Conservation (phyloP, 2,329 filamentous ascomycete species). For the Ceratocystis albifundus region DNA sequence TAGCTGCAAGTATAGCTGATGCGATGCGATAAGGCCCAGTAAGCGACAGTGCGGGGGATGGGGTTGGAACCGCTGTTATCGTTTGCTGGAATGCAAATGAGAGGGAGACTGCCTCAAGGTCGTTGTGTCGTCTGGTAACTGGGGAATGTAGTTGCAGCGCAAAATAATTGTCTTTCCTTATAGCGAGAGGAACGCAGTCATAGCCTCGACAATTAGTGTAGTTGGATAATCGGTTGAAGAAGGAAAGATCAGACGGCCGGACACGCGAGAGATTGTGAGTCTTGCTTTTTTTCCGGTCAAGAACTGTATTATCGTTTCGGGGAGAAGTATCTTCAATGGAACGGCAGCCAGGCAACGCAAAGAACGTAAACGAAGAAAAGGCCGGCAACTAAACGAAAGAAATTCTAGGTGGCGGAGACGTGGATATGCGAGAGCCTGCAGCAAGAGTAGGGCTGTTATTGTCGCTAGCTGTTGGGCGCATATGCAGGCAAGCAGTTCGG, state of each 20-base stretch:
- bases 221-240: background rate
- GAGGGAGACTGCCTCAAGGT: background rate
- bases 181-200: conserved; percentile 3
- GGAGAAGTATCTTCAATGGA: background rate
- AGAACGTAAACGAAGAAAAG: background rate
- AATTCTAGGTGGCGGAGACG: background rate
- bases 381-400: background rate
- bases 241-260: background rate
- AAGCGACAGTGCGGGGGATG: too few species aligned
- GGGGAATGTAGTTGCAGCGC: too few species aligned
- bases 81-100: background rate
- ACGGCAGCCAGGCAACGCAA: background rate
- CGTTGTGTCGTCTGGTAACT: conserved; percentile 12
- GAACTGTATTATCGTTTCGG: background rate
- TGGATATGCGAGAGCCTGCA: background rate
- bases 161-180: conserved; percentile 19
- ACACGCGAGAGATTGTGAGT: too few species aligned
- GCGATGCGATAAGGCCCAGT: too few species aligned
- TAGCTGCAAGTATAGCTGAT: too few species aligned
- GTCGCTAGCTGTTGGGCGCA: conserved; percentile 10
- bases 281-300: too few species aligned
- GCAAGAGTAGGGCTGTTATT: background rate
- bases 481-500: conserved; percentile 9
- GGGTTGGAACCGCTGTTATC: too few species aligned
- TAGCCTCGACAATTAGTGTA: background rate